Evolutionary conservation across 371 early-diverging fungal species (phyloP).

Genomic region (Apophysomyces sp.): DNA sequence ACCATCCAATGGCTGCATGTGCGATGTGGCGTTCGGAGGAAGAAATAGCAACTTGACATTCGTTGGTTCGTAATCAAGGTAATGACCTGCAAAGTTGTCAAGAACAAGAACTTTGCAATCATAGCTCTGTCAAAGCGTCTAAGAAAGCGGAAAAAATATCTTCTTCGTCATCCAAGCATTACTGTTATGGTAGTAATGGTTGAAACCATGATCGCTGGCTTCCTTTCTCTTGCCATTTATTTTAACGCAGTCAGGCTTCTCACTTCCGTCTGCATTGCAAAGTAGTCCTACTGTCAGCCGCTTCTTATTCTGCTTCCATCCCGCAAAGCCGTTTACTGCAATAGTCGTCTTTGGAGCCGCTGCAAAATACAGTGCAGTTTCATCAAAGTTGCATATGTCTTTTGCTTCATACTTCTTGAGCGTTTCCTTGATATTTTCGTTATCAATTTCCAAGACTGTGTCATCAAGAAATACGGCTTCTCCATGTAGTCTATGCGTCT

Average conservation of each 20-base stretch:
- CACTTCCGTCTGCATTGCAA: neutral
- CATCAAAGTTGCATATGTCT: slow-evolving; percentile 8
- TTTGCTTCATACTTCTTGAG: neutral
- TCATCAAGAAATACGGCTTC: neutral
- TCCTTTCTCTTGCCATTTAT: neutral
- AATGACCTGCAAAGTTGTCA: neutral
- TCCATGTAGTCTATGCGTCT: neutral
- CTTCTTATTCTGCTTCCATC: slow-evolving; percentile 5
- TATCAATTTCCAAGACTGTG: neutral
- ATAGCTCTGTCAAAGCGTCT: neutral
- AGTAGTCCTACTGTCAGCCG: slow-evolving; percentile 4
- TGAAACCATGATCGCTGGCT: neutral
- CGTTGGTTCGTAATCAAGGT: neutral
- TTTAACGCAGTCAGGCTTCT: neutral
- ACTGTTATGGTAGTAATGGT: neutral
- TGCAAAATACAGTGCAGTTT: slow-evolving; percentile 4
- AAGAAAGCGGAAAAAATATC: neutral
- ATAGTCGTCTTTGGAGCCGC: neutral
- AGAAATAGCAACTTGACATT: neutral
- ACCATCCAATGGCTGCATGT: too few species aligned
- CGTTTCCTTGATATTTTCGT: neutral
- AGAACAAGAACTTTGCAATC: neutral
- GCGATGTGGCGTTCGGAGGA: too few species aligned
- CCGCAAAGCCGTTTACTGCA: neutral
- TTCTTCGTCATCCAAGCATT: neutral